Conservation (phyloP, 441 rosid genomes). For the Pelargonium fulgidum region DNA sequence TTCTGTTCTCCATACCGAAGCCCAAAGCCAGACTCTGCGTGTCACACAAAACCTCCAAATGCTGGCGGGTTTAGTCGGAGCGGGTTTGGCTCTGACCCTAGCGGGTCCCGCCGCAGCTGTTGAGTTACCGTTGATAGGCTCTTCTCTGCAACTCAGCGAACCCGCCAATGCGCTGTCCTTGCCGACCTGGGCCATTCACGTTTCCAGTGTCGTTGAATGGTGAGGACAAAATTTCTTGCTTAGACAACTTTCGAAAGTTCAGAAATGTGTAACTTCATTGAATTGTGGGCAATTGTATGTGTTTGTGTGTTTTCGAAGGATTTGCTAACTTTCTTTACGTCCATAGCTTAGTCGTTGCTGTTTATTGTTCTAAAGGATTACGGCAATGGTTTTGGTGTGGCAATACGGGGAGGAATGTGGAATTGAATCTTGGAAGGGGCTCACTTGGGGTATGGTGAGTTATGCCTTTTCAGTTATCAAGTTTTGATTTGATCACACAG, state of each 20-base stretch:
- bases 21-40: not conserved
- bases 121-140: constrained; percentile 37
- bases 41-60: not conserved
- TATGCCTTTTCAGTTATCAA: constrained; percentile 6
- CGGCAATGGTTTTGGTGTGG: constrained; percentile 90
- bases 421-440: constrained; percentile 83
- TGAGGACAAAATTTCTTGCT: constrained; percentile 18
- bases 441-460: constrained; percentile 90
- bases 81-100: constrained; percentile 42
- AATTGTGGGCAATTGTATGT: not conserved
- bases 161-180: constrained; percentile 77
- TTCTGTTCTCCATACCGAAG: not conserved
- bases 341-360: not conserved
- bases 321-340: not conserved
- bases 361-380: constrained; percentile 40
- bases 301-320: not conserved
- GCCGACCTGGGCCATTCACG: constrained; percentile 87
- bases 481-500: not conserved
- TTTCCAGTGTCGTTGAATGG: constrained; percentile 90
- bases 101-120: constrained; percentile 47
- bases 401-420: constrained; percentile 82
- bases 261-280: too few relatives aligned
- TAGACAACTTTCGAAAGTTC: too few relatives aligned
- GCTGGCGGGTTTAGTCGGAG: constrained; percentile 43
- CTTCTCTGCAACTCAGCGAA: constrained; percentile 48